A percentile compares a stretch with the other conserved stretches of the same genome.
Conservation (phyloP, 371 early-diverging fungal genomes). For the Mycotypha africana region DNA sequence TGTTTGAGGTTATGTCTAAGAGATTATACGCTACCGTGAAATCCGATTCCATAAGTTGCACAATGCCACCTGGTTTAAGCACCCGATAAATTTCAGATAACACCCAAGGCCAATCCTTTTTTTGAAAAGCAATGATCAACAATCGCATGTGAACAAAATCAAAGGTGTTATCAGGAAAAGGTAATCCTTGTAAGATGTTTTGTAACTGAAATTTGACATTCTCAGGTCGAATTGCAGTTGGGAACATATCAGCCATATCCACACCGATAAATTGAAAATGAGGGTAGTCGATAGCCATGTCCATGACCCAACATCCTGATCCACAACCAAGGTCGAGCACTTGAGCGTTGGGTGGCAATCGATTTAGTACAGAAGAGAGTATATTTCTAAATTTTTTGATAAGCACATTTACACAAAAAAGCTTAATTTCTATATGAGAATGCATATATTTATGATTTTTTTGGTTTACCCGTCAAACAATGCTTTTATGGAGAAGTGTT, state of each 20-base stretch:
- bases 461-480: constrained; percentile 9
- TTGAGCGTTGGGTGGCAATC: constrained; percentile 2
- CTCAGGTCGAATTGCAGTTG: constrained; percentile 34
- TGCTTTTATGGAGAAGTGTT: constrained; percentile 23
- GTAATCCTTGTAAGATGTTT: constrained; percentile 34
- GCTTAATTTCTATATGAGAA: background rate
- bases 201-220: constrained; percentile 35
- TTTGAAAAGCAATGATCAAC: constrained; percentile 25
- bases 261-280: constrained; percentile 45
- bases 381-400: constrained; percentile 19
- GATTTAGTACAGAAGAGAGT: constrained; percentile 12
- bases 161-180: constrained; percentile 38
- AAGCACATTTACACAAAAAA: background rate
- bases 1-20: too few relatives aligned
- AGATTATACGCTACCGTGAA: constrained; percentile 27
- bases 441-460: background rate
- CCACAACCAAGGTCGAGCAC: constrained; percentile 26
- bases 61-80: constrained; percentile 40
- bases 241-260: constrained; percentile 48
- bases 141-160: constrained; percentile 47
- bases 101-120: constrained; percentile 29
- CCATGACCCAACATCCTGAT: constrained; percentile 30
- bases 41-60: constrained; percentile 39
- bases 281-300: constrained; percentile 57
- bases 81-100: constrained; percentile 36